A percentile compares a stretch with the other conserved stretches of the same genome.
Conservation (phyloP, 2,329 filamentous ascomycete genomes). For the Colletotrichum sp. region DNA sequence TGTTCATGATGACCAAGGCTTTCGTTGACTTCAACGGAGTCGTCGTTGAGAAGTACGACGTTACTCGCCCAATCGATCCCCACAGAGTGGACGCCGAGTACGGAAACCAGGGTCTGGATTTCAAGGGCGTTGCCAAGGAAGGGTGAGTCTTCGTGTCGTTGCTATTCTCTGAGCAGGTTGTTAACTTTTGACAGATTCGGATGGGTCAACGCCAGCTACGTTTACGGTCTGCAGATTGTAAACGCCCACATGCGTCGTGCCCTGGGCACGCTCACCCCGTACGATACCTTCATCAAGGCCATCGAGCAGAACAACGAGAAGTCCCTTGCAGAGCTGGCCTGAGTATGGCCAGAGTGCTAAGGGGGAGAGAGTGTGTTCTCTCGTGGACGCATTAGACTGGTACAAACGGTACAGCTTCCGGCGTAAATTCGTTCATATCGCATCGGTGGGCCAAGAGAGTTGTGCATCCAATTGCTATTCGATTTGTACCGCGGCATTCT, state of each 20-base stretch:
- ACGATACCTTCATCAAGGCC: conserved; percentile 80
- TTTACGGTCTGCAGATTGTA: conserved; percentile 88
- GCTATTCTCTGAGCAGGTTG: background rate
- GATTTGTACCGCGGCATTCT: background rate
- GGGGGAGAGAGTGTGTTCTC: background rate
- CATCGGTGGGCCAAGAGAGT: background rate
- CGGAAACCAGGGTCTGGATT: conserved; percentile 93
- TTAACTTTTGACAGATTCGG: conserved; percentile 73
- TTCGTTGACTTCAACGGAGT: conserved; percentile 99
- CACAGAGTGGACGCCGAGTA: conserved; percentile 97
- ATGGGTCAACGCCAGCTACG: conserved; percentile 98
- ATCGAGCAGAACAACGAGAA: conserved; percentile 60
- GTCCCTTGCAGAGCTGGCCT: conserved; percentile 50
- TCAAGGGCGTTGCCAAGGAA: conserved; percentile 95
- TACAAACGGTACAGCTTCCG: conserved; percentile 7
- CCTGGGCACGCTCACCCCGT: conserved; percentile 85
- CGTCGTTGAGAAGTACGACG: conserved; percentile 98
- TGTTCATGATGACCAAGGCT: conserved; percentile 98
- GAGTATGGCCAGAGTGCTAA: background rate
- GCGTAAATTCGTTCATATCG: background rate
- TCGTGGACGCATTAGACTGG: background rate
- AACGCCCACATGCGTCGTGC: conserved; percentile 90
- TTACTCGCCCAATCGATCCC: conserved; percentile 86
- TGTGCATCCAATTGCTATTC: background rate
- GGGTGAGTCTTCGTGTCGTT: conserved; percentile 67